Evolutionary conservation across 78 protist species (phyloP), one percentile per base, ranked within the genome.

Genomic region (Speleostelium caveatum): DNA sequence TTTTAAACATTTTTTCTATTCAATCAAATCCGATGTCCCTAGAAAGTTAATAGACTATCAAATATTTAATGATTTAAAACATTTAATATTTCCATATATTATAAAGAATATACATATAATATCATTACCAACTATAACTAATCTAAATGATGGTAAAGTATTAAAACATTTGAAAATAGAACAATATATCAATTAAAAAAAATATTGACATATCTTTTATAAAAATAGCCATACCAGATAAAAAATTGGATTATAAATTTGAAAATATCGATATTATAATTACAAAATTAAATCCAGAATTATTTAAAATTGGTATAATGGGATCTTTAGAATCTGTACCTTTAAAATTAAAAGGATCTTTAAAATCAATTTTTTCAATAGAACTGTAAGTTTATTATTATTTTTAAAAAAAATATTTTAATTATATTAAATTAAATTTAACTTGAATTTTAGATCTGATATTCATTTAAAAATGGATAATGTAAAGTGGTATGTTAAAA

Each of bases 221-320:
- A n/a, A n/a, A n/a, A n/a, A n/a, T n/a, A n/a, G n/a, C 53, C 6
- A 55, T 26, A 55, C 26, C 49, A 53, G 32, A 83, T n/a, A 79
- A 79, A 30, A 79, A 79, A 28, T 42, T 79, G 22, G 89, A 83
- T 14, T 83, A 68, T 45, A 28, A 38, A 22, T 83, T 83, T 2
- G 91, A 83, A 36, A 55, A 69, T 69, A 69, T 83, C 1, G 66
- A 83, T 41, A 68, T 83, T 30, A n/a, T 55, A 41, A n/a, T 83
- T 28, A 83, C 91, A 17, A 68, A 68, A 41, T 41, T 83, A 5
- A 79, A 83, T 42, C 91, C 91, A 58, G 66, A 83, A n/a, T 61
- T 32, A 24, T 56, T 83, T 22, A 53, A 83, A 16, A 14, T 83
- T n/a, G 67, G 67, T 28, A 30, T 69, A 41, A 41, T 83, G 7